Conservation (phyloP, 345 rosid species). For the Pistacia vera region DNA sequence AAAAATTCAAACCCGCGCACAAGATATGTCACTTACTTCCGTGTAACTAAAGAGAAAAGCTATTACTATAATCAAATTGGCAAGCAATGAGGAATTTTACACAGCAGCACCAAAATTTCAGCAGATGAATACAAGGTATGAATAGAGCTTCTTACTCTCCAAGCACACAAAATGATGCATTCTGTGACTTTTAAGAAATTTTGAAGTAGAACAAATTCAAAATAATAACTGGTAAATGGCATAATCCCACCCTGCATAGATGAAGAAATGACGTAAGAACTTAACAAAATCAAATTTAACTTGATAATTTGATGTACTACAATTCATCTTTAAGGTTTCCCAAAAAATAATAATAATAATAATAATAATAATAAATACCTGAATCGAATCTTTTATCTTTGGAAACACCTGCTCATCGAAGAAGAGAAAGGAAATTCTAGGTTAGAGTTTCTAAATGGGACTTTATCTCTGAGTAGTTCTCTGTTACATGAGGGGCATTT, state of each 20-base stretch:
- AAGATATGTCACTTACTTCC: constrained; percentile 66
- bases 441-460: too few species aligned
- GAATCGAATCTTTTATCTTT: constrained; percentile 81
- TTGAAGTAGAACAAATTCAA: constrained; percentile 77
- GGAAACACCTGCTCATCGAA: constrained; percentile 80
- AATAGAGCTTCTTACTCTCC: constrained; percentile 69
- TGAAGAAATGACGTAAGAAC: not conserved
- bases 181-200: constrained; percentile 82
- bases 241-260: constrained; percentile 76
- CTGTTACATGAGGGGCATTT: too few species aligned
- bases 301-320: not conserved
- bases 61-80: constrained; percentile 10
- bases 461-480: too few species aligned
- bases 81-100: not conserved
- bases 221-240: constrained; percentile 84
- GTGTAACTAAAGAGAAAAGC: constrained; percentile 55
- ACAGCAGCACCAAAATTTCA: constrained; percentile 4
- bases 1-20: constrained; percentile 74
- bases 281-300: not conserved
- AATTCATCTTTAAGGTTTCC: constrained; percentile 7
- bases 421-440: too few species aligned
- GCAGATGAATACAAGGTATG: not conserved
- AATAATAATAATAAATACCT: constrained; percentile 38
- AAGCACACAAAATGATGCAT: constrained; percentile 84
- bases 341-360: not conserved